Percentiles rank a stretch among this genome's conserved stretches.
Conservation (phyloP, 257 asterid genomes). For the Solanum verrucosum region DNA sequence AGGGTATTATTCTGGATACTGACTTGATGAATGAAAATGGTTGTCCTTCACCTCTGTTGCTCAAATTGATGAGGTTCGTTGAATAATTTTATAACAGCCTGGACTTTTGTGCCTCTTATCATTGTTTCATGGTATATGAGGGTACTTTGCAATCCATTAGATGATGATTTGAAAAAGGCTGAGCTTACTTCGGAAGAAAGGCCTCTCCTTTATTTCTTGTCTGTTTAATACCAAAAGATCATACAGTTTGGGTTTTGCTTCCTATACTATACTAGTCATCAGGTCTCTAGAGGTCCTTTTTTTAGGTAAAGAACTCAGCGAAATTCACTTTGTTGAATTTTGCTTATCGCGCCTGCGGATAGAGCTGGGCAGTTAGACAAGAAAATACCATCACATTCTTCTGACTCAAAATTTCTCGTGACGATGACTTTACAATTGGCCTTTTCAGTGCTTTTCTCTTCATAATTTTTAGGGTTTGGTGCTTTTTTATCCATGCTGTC, state of each 20-base stretch:
- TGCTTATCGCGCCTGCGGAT: not conserved
- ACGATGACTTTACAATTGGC: not conserved
- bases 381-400: not conserved
- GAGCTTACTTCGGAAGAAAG: not conserved
- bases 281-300: not conserved
- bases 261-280: not conserved
- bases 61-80: conserved; percentile 74
- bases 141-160: not conserved
- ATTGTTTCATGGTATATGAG: not conserved
- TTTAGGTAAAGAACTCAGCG: not conserved
- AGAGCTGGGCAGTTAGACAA: not conserved
- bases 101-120: not conserved
- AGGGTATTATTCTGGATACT: conserved; percentile 24
- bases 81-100: not conserved
- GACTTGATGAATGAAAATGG: conserved; percentile 59
- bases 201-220: not conserved
- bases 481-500: not conserved
- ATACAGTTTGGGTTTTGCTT: not conserved
- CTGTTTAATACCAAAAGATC: not conserved
- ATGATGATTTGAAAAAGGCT: not conserved
- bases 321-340: not conserved
- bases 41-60: conserved; percentile 59
- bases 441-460: not conserved
- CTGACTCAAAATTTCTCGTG: not conserved
- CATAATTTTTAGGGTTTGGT: not conserved